A percentile compares a stretch with the other conserved stretches of the same genome.
These are phyloP conservation scores for Hortaea werneckii DNA, from an alignment of 2,329 filamentous ascomycete genomes.

Conservation along the genomic window DNA sequence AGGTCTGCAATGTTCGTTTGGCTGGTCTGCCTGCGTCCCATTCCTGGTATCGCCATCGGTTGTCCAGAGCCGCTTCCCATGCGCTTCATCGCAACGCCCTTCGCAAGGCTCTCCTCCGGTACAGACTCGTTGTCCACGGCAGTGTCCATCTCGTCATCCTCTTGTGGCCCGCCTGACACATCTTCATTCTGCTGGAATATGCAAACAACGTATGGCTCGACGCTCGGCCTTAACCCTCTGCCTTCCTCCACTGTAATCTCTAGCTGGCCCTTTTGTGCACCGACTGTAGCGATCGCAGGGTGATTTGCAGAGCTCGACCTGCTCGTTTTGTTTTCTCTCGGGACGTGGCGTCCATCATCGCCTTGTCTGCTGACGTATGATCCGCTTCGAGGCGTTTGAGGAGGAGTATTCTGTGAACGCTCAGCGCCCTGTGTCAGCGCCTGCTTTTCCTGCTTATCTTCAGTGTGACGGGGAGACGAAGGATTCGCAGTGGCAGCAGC, in stretches of 20 bases:
- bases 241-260: conserved; percentile 83
- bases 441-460: conserved; percentile 48
- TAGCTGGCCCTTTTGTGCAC: conserved; percentile 72
- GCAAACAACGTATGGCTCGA: conserved; percentile 88
- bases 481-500: conserved; percentile 29
- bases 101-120: conserved; percentile 47
- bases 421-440: conserved; percentile 75
- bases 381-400: conserved; percentile 79
- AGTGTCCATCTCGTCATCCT: conserved; percentile 39
- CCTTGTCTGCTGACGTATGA: conserved; percentile 47
- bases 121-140: conserved; percentile 24
- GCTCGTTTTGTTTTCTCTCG: conserved; percentile 28
- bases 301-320: conserved; percentile 22
- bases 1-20: conserved; percentile 72
- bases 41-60: conserved; percentile 79
- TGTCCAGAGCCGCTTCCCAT: conserved; percentile 71
- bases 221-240: conserved; percentile 67
- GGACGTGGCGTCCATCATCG: conserved; percentile 18
- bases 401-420: conserved; percentile 75
- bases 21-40: conserved; percentile 93
- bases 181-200: conserved; percentile 96
- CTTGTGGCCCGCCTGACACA: conserved; percentile 75
- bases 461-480: conserved; percentile 40
- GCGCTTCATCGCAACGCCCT: conserved; percentile 40
- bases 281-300: conserved; percentile 46